Evolutionary conservation across 352 stramenopile species (phyloP).

Genomic region (Globisporangium canariense): DNA sequence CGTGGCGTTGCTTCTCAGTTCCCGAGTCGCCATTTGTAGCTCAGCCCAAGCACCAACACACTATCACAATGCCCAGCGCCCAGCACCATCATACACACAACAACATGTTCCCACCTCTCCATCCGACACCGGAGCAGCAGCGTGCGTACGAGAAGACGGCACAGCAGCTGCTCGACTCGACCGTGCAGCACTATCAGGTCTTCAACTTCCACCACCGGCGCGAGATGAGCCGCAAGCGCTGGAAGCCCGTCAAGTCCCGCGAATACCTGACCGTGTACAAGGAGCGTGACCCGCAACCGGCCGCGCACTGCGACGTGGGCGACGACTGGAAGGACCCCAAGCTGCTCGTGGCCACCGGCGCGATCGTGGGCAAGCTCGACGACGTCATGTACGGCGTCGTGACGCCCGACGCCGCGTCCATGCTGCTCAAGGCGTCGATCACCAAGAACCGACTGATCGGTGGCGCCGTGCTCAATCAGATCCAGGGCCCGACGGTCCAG

Average conservation of each 20-base stretch:
- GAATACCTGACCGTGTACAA: slow-evolving; percentile 33
- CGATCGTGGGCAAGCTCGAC: slow-evolving; percentile 13
- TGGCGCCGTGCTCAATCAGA: slow-evolving; percentile 27
- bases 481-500: slow-evolving; percentile 22
- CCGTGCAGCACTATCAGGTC: slow-evolving; percentile 23
- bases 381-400: slow-evolving; percentile 15
- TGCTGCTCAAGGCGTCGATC: slow-evolving; percentile 8
- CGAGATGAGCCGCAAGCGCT: slow-evolving; percentile 22
- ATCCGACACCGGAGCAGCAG: slow-evolving; percentile 20
- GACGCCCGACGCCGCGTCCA: slow-evolving; percentile 6
- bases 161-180: slow-evolving; percentile 17
- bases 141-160: slow-evolving; percentile 13
- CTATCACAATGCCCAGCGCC: no score
- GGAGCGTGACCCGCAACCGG: slow-evolving; percentile 10
- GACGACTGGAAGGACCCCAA: slow-evolving; percentile 13
- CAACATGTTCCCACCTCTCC: slow-evolving; percentile 20
- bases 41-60: no score
- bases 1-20: no score
- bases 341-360: slow-evolving; percentile 10
- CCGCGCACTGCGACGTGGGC: background rate
- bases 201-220: slow-evolving; percentile 22
- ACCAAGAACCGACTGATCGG: slow-evolving; percentile 10
- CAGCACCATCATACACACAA: no score
- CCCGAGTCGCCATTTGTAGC: no score
- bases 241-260: slow-evolving; percentile 31